These are phyloP conservation scores for Draba incana DNA, from an alignment of 345 rosid species.

Conservation along the genomic window DNA sequence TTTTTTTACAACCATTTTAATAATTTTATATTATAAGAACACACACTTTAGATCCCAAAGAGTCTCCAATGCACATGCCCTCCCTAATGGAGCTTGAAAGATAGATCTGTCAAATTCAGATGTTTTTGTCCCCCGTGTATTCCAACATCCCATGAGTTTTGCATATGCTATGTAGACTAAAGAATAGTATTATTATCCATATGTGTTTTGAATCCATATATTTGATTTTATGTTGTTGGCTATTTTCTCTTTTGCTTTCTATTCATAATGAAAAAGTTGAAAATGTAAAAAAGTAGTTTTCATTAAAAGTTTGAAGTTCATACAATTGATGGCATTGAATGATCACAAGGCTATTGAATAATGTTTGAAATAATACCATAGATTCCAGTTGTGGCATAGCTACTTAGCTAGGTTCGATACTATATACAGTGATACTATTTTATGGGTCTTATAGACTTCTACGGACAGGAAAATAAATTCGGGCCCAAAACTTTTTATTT, in stretches of 20 bases:
- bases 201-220: slow-evolving; percentile 3
- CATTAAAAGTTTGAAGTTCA: neutral
- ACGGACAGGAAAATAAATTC: neutral
- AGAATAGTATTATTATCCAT: slow-evolving; percentile 25
- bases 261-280: neutral
- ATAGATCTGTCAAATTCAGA: slow-evolving; percentile 37
- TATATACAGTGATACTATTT: slow-evolving; percentile 14
- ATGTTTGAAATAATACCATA: slow-evolving; percentile 12
- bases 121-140: slow-evolving; percentile 42
- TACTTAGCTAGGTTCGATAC: slow-evolving; percentile 20
- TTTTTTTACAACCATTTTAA: too few relatives aligned
- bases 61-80: too few relatives aligned
- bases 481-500: neutral
- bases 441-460: neutral
- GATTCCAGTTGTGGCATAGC: neutral
- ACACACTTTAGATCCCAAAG: too few relatives aligned
- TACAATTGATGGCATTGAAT: slow-evolving; percentile 10
- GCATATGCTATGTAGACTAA: slow-evolving; percentile 32
- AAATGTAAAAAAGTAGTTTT: neutral
- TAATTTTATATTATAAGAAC: too few relatives aligned
- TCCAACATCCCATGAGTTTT: slow-evolving; percentile 43
- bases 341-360: slow-evolving; percentile 18
- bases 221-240: slow-evolving; percentile 20
- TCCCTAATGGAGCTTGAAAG: slow-evolving; percentile 11
- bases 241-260: neutral